Base-by-base conservation (phyloP, 306 rosid genomes). In the Delonix regia region DNA sequence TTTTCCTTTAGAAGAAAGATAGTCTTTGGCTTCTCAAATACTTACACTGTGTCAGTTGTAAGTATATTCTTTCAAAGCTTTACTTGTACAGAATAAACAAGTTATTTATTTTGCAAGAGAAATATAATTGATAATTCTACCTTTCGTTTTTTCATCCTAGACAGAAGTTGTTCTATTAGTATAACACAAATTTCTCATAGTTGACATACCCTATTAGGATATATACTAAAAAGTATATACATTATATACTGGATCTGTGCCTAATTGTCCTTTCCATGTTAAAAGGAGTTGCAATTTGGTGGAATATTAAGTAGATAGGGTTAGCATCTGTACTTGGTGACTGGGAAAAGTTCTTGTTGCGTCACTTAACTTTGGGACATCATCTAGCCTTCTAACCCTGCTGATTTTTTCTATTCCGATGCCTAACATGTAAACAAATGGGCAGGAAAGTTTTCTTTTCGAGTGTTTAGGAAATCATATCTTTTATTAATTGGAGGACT, bases 51-150 rank as follows among this genome's bases (percentile, higher is more conserved):
- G 15, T 48, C 69, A 3, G 51, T 63, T 79, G 74, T 16, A n/a
- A 77, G 49, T 65, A n/a, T 36, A n/a, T 68, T 51, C 15, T 76
- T 71, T 73, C 51, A 36, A 51, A 77, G 18, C 36, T 73, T 75
- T 69, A 44, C 70, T n/a, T 59, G n/a, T 45, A 41, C 71, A 6
- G 8, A 64, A 63, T 59, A 12, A 63, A 13, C 30, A 52, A 73
- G 53, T 42, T 19, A 13, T 60, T 52, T 21, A 10, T 47, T 60
- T 67, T 55, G 60, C 45, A 11, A 4, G 60, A 51, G 33, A 56
- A 16, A 76, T 44, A 6, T 38, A 30, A 66, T 27, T 57, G 60
- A 59, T 38, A 45, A 42, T 45, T 30, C 9, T 67, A 27, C 16
- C 42, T 66, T 12, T 4, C 8, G 4, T 12, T 42, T 67, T 13